Evolutionary conservation across 257 asterid species (phyloP).

Genomic region (Plantago elongata): DNA sequence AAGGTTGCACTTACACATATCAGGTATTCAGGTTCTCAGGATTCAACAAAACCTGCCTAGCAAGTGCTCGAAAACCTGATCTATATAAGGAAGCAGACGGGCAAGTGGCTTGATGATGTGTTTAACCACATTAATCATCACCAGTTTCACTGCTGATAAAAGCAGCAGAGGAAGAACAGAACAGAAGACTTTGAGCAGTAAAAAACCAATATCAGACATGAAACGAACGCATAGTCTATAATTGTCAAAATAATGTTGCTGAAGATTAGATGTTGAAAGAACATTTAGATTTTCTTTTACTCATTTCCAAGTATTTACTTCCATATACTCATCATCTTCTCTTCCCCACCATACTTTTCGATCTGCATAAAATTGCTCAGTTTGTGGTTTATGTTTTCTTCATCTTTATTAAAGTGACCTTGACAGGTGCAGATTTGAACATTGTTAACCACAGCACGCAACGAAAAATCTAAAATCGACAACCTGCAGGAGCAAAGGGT

Average conservation of each 20-base stretch:
- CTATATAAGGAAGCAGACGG: conserved; percentile 22
- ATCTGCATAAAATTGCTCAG: conserved; percentile 22
- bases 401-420: conserved; percentile 16
- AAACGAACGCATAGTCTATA: conserved; percentile 61
- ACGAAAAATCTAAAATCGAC: conserved; percentile 4
- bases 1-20: no score
- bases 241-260: conserved; percentile 49
- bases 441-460: background rate
- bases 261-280: conserved; percentile 45
- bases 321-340: conserved; percentile 39
- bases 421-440: conserved; percentile 8
- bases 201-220: conserved; percentile 52
- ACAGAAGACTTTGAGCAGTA: conserved; percentile 27
- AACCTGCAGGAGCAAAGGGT: conserved; percentile 10
- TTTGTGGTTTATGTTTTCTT: conserved; percentile 26
- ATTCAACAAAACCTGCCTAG: no score
- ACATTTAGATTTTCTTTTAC: conserved; percentile 44
- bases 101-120: conserved; percentile 29
- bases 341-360: conserved; percentile 39
- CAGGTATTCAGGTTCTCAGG: no score
- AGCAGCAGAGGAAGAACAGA: background rate
- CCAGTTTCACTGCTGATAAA: conserved; percentile 17
- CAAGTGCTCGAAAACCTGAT: no score
- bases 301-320: conserved; percentile 46
- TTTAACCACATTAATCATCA: conserved; percentile 29